Percentiles rank a stretch among this genome's conserved stretches.
phyloP scores from a whole-genome alignment of 768 basidiomycete genomes.

The Rhodotorula taiwanensis region DNA sequence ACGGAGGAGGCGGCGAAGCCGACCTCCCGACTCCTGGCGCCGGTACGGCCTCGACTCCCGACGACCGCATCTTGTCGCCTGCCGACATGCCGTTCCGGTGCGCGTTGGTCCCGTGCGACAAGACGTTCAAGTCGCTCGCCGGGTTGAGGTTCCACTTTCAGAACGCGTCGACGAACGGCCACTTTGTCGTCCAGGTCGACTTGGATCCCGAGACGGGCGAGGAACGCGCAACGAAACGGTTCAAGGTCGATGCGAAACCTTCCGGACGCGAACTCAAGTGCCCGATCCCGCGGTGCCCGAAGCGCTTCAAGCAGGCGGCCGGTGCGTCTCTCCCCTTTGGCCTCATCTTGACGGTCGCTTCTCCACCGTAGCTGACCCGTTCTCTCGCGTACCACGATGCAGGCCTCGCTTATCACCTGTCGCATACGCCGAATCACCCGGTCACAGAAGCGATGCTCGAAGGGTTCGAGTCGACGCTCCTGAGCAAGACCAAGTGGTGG shows the following conservation, averaged over 20 bases:
- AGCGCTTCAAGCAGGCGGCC: conserved; percentile 36
- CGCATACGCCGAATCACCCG: conserved; percentile 33
- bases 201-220: conserved; percentile 30
- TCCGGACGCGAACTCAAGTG: conserved; percentile 20
- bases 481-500: conserved; percentile 36
- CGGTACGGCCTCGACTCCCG: too few species aligned
- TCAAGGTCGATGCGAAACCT: conserved; percentile 30
- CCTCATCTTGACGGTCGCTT: too few species aligned
- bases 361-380: too few species aligned
- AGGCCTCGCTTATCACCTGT: conserved; percentile 37
- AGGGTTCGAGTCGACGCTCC: conserved; percentile 24
- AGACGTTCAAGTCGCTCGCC: conserved; percentile 37
- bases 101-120: conserved; percentile 36
- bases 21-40: too few species aligned
- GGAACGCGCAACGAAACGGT: conserved; percentile 32
- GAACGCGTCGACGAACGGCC: conserved; percentile 36
- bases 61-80: too few species aligned
- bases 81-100: conserved; percentile 33
- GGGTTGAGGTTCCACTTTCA: conserved; percentile 36
- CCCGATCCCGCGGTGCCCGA: conserved; percentile 28
- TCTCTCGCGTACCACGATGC: not conserved
- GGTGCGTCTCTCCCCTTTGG: conserved; percentile 10
- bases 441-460: conserved; percentile 23
- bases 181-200: conserved; percentile 33
- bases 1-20: too few species aligned